Evolutionary conservation across 768 basidiomycete genomes (phyloP).

Genomic region (Tulasnella sp.): DNA sequence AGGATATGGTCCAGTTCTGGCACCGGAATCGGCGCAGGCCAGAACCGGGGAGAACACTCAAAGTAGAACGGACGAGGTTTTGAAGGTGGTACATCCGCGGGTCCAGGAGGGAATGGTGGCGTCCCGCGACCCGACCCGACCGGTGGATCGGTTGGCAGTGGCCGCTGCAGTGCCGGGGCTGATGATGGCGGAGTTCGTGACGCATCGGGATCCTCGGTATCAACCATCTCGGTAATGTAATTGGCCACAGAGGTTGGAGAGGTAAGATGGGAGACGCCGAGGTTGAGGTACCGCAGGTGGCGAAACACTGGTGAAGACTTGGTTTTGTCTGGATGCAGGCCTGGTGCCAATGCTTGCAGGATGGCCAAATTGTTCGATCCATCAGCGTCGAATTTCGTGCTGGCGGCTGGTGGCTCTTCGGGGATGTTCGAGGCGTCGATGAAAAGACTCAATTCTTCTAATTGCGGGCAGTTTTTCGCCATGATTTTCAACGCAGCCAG

Average conservation of each 20-base stretch:
- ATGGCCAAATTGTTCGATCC: background rate
- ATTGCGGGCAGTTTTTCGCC: constrained; percentile 2
- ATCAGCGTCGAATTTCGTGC: background rate
- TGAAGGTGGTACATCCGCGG: background rate
- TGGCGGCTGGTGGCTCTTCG: background rate
- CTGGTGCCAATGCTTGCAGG: background rate
- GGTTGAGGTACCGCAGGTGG: constrained; percentile 6
- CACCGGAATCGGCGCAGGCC: background rate
- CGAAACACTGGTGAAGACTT: background rate
- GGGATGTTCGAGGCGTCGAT: constrained; percentile 1
- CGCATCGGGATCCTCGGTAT: background rate
- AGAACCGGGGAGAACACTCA: constrained; percentile 3
- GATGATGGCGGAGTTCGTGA: background rate
- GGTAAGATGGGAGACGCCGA: constrained; percentile 7
- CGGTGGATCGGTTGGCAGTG: background rate
- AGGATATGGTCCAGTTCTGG: background rate
- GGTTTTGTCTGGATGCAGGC: background rate
- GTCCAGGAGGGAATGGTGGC: background rate
- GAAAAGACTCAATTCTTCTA: constrained; percentile 7
- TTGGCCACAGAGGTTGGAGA: constrained; percentile 2
- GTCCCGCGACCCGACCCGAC: background rate
- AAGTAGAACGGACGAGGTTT: constrained; percentile 4
- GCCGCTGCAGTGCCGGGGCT: background rate
- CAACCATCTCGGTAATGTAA: background rate
- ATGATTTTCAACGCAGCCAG: background rate